phyloP scores from a whole-genome alignment of 192 early-diverging fungal species.

The Glomus cerebriforme region DNA sequence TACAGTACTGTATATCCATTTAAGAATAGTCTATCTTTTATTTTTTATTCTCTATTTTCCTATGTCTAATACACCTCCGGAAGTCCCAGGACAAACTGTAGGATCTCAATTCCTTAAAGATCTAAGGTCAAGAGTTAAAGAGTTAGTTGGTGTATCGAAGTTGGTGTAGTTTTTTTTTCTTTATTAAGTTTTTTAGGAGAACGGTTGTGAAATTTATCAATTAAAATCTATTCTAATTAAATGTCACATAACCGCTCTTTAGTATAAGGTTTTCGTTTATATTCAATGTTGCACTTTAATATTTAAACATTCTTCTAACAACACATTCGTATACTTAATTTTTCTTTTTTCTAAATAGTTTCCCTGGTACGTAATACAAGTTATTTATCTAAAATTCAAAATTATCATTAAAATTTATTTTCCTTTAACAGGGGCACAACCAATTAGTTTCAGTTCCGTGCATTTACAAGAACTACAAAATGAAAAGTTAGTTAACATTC shows the following conservation, averaged over 20 bases:
- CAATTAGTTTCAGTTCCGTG: conserved; percentile 56
- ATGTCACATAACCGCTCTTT: neutral
- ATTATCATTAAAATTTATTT: neutral
- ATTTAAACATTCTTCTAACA: neutral
- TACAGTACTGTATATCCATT: too few species aligned
- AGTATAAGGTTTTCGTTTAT: neutral
- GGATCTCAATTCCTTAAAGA: neutral
- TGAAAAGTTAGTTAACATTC: conserved; percentile 55
- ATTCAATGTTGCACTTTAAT: neutral
- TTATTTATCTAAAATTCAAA: neutral
- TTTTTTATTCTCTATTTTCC: neutral
- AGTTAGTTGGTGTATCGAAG: neutral
- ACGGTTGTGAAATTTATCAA: too few species aligned
- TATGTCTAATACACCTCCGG: neutral
- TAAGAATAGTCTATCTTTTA: too few species aligned
- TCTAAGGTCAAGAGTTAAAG: neutral
- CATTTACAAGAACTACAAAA: conserved; percentile 53
- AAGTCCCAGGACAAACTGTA: neutral
- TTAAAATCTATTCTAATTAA: neutral
- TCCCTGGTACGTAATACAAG: neutral
- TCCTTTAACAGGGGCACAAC: conserved; percentile 63
- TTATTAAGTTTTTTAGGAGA: too few species aligned
- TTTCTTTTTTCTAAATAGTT: neutral
- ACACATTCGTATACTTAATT: neutral
- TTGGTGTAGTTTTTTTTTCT: neutral